A percentile compares a stretch with the other conserved stretches of the same genome.
Evolutionary conservation across 257 asterid species (phyloP).

Genomic region (Salvia hispanica): DNA sequence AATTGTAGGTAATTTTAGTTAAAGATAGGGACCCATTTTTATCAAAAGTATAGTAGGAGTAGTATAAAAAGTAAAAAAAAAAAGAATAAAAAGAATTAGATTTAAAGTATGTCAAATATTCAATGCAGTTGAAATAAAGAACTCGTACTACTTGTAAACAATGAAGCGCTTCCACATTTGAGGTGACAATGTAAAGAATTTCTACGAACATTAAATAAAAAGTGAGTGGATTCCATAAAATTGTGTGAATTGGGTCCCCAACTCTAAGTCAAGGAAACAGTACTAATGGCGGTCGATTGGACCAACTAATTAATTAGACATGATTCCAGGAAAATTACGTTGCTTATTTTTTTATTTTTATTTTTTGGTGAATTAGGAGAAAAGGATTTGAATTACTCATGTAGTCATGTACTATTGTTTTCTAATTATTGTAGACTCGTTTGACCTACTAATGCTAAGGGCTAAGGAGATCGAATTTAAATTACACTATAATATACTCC

Average conservation of each 20-base stretch:
- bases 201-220: constrained; percentile 9
- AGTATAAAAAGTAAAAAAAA: too few relatives aligned
- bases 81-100: too few relatives aligned
- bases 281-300: constrained; percentile 23
- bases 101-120: too few relatives aligned
- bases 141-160: not conserved
- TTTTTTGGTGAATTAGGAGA: constrained; percentile 8
- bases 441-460: too few relatives aligned
- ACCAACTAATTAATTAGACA: not conserved
- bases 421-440: too few relatives aligned
- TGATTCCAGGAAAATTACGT: not conserved
- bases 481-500: too few relatives aligned
- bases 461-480: too few relatives aligned
- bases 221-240: not conserved
- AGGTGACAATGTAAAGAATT: constrained; percentile 14
- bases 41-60: too few relatives aligned
- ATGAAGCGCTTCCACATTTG: constrained; percentile 3
- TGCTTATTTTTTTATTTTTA: too few relatives aligned
- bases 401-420: too few relatives aligned
- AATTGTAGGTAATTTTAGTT: too few relatives aligned
- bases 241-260: not conserved
- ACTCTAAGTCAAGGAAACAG: constrained; percentile 1
- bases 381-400: not conserved
- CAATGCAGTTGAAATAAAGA: not conserved
- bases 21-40: too few relatives aligned